These are phyloP conservation scores for Nannizziopsis arthrosporioides DNA, from an alignment of 2,329 filamentous ascomycete species.

Conservation along the genomic window DNA sequence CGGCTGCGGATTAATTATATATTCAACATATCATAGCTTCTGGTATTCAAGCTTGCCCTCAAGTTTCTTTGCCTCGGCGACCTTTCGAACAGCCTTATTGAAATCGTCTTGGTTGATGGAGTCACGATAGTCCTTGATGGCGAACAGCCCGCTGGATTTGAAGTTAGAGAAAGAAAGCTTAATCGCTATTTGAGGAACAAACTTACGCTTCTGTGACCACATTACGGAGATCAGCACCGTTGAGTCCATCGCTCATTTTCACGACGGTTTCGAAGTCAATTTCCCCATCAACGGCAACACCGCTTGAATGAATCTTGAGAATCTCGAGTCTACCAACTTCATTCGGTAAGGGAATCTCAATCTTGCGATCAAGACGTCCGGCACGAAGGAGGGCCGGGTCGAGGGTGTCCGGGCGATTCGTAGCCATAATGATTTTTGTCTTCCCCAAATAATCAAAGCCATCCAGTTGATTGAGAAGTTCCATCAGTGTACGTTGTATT, in stretches of 20 bases:
- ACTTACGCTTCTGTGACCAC: conserved; percentile 96
- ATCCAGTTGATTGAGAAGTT: conserved; percentile 94
- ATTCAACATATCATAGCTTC: conserved; percentile 54
- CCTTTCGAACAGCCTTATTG: conserved; percentile 97
- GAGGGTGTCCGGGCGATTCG: conserved; percentile 89
- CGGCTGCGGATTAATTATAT: too few relatives aligned
- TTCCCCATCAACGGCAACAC: conserved; percentile 81
- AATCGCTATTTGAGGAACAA: background rate
- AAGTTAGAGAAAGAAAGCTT: conserved; percentile 15
- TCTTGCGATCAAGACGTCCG: conserved; percentile 88
- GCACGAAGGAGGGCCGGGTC: conserved; percentile 83
- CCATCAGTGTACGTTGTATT: conserved; percentile 97
- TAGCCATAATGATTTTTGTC: conserved; percentile 99
- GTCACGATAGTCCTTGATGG: conserved; percentile 96
- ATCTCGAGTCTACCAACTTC: conserved; percentile 94
- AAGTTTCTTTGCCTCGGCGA: conserved; percentile 93
- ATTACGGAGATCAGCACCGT: conserved; percentile 93
- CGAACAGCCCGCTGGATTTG: conserved; percentile 67
- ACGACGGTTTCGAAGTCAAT: conserved; percentile 98
- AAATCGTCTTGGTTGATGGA: conserved; percentile 97
- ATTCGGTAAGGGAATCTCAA: conserved; percentile 93
- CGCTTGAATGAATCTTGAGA: conserved; percentile 87
- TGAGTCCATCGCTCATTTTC: conserved; percentile 98
- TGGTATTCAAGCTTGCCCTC: conserved; percentile 97
- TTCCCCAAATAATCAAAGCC: conserved; percentile 99